Conservation (phyloP, 2,329 filamentous ascomycete species). For the Cercospora nicotianae region DNA sequence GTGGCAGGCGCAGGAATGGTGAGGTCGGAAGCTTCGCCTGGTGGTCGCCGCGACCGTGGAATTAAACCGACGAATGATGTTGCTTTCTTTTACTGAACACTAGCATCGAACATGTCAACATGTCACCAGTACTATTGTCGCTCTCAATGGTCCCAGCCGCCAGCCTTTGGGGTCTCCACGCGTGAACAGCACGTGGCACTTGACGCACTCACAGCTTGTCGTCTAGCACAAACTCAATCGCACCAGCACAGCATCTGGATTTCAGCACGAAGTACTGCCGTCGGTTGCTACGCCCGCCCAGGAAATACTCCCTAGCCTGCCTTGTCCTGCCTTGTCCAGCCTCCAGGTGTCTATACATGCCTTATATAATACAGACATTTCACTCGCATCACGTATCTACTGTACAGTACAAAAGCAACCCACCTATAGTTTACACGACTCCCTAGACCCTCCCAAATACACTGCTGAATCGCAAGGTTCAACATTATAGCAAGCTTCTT, state of each 20-base stretch:
- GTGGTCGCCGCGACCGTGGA: background rate
- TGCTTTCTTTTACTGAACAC: background rate
- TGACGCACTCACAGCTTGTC: background rate
- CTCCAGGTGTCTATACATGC: too few relatives aligned
- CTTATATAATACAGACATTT: background rate
- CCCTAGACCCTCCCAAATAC: background rate
- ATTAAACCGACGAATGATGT: background rate
- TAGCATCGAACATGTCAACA: background rate
- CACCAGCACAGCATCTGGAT: background rate
- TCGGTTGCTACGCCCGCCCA: background rate
- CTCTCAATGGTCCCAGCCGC: background rate
- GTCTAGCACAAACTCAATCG: slow-evolving; percentile 4
- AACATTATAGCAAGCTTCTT: background rate
- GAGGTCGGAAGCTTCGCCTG: background rate
- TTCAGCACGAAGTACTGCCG: background rate
- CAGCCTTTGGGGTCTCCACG: background rate
- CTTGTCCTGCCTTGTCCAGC: background rate
- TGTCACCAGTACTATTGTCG: too few relatives aligned
- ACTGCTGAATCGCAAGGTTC: background rate
- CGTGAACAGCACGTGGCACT: too few relatives aligned
- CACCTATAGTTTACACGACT: too few relatives aligned
- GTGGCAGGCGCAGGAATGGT: background rate
- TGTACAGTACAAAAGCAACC: too few relatives aligned
- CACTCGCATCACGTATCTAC: background rate
- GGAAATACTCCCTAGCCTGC: background rate